Percentiles rank a stretch among this genome's conserved stretches.
phyloP scores from a whole-genome alignment of 2,329 filamentous ascomycete genomes.

The Talaromyces sp. region DNA sequence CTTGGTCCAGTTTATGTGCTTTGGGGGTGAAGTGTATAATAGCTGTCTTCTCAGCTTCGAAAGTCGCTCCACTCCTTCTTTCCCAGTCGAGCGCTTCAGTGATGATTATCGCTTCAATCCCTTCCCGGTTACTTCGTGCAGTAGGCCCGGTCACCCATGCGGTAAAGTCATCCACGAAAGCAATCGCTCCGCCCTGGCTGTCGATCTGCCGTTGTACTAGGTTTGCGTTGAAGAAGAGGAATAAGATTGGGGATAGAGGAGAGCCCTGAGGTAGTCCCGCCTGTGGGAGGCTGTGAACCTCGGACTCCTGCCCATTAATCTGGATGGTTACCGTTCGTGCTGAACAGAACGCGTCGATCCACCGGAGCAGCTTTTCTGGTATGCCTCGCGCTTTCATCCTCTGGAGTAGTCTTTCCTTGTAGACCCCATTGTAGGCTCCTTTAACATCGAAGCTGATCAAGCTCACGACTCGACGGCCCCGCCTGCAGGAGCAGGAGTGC shows the following conservation, averaged over 20 bases:
- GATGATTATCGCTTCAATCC: conserved; percentile 17
- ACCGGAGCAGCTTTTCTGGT: neutral
- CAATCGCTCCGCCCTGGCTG: conserved; percentile 22
- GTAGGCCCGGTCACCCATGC: neutral
- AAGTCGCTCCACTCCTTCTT: conserved; percentile 31
- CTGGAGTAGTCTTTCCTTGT: neutral
- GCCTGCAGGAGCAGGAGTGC: neutral
- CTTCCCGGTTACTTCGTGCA: neutral
- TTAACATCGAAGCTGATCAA: neutral
- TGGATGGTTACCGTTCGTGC: neutral
- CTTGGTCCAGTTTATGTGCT: neutral
- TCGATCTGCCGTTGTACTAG: conserved; percentile 27
- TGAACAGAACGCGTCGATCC: neutral
- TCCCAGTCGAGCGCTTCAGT: conserved; percentile 26
- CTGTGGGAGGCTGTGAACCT: neutral
- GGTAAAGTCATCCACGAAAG: neutral
- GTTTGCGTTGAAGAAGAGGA: conserved; percentile 40
- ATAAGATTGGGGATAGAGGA: conserved; percentile 36
- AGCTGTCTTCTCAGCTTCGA: conserved; percentile 33
- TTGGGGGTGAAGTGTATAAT: conserved; percentile 33
- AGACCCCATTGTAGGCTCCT: neutral
- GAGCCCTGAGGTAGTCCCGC: conserved; percentile 20
- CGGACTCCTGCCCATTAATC: neutral
- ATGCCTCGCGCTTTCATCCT: neutral
- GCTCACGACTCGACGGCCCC: neutral